Evolutionary conservation across 73 alveolate genomes (phyloP), one percentile per base, ranked within the genome.

Genomic region (Paramecium tetraurelia): DNA sequence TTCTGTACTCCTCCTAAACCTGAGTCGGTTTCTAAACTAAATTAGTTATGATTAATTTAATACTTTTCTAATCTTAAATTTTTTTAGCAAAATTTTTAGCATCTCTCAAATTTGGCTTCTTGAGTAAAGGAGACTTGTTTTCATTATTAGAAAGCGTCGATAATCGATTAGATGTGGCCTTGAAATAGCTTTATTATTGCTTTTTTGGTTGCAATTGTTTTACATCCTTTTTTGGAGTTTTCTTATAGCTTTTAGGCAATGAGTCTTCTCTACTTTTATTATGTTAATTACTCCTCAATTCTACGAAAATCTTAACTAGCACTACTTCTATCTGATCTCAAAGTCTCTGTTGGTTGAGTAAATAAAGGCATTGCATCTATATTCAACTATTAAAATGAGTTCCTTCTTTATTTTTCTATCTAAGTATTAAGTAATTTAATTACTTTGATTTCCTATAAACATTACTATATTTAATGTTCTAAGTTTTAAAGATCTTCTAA

Each of bases 361-460:
- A 35, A 36, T 36, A 72, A 18, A 4, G 57, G 29, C 29, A 36
- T 33, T 36, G 57, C 46, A 36, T 72, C 63, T 29, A 72, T 21
- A 36, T 36, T 72, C 29, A 36, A 16, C 16, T 36, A 72, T 72
- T 72, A 72, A 36, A 72, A 72, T 36, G 59, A 72, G 20, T 72
- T 72, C 16, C 86, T 72, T 36, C 86, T 33, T 35, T 36, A 5
- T 40, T 72, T 72, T 36, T 72, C 86, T 35, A 36, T 16, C 86
- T 72, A 72, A 12, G 10, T 29, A 10, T 12, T 36, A 2, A 29
- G n/a, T 11, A 14, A 4, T 12, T 33, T 5, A 16, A 72, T 72
- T 72, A 72, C 57, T 20, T 36, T 72, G 14, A 63, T 63, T 22
- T 63, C 86, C 35, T 72, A 72, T 72, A 72, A 63, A 63, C 84